These are phyloP conservation scores for Arthrobotrys sphaeroides DNA, from an alignment of 2,329 filamentous ascomycete genomes.

Conservation along the genomic window DNA sequence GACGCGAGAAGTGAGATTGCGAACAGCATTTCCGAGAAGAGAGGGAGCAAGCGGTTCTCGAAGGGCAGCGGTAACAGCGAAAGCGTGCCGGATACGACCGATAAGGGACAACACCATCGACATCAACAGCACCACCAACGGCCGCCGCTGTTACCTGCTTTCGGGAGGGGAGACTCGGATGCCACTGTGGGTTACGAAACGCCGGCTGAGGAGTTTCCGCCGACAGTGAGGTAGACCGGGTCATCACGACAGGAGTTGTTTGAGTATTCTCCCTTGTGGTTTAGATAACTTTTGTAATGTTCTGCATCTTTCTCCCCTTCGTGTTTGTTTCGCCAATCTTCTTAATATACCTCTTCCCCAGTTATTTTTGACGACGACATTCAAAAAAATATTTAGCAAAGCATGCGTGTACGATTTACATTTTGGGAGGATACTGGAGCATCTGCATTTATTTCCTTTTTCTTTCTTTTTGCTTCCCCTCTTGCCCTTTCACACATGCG, in stretches of 20 bases:
- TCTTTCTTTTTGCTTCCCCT: conserved; percentile 4
- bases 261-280: conserved; percentile 4
- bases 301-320: neutral
- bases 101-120: conserved; percentile 4
- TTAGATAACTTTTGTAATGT: conserved; percentile 16
- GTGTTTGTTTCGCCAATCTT: neutral
- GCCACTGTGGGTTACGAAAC: conserved; percentile 38
- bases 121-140: conserved; percentile 8
- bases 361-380: conserved; percentile 18
- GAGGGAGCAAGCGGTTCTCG: conserved; percentile 40
- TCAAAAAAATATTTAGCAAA: conserved; percentile 1
- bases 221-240: conserved; percentile 11
- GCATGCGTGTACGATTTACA: conserved; percentile 41
- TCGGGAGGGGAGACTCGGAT: conserved; percentile 36
- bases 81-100: conserved; percentile 36
- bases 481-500: no score
- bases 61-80: conserved; percentile 21
- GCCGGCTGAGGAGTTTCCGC: conserved; percentile 50
- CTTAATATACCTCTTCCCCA: neutral
- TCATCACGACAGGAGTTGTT: neutral
- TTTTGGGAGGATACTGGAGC: conserved; percentile 25
- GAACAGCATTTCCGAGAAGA: conserved; percentile 45
- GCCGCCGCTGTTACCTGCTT: conserved; percentile 29
- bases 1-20: conserved; percentile 47
- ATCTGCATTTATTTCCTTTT: conserved; percentile 45